Base-by-base conservation (phyloP, 768 basidiomycete genomes). In the Russula sp. region DNA sequence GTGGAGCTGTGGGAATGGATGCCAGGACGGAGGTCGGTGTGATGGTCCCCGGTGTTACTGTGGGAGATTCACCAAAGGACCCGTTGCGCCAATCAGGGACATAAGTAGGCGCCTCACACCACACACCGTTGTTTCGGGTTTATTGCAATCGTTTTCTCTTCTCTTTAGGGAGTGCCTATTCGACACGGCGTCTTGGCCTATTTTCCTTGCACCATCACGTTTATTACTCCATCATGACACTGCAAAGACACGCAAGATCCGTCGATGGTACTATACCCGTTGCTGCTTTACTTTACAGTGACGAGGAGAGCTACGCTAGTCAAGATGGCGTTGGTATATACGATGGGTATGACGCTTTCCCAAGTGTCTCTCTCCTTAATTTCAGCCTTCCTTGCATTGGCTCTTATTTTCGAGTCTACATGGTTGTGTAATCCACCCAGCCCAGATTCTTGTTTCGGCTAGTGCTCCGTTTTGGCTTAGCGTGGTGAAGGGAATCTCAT, bases 291-390 rank as follows among this genome's bases (percentile, higher is more conserved):
- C 78, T 94, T 0, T 94, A 91, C 70, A 79, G 82, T 14, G 91
- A 94, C 60, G 96, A 98, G 74, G 84, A 84, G 50, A 76, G 90
- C 35, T 75, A 90, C 2, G 78, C 83, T 7, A 83, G 80, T 50
- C 91, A 93, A 71, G 88, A 92, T 50, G 77, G 77, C 55, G 87
- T 98, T 6, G 95, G 95, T 1, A 86, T 98, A 59, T 98, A 98
- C 70, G 87, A 94, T 68, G 93, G 92, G 94, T 95, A 73, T 65
- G 87, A 76, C 61, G 16, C 45, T 31, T 57, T 52, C 58, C n/a
- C 27, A 35, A 27, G 18, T 40, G 35, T 22, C 51, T 39, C 22
- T 14, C 5, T 13, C 20, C 34, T 34, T 4, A 1, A 8, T 35
- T 10, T 20, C n/a, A 11, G 14, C 45, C n/a, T 37, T 37, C 27